Percentiles rank a stretch among this genome's conserved stretches.
Conservation (phyloP, 2,329 filamentous ascomycete species). For the Fusarium sp. region DNA sequence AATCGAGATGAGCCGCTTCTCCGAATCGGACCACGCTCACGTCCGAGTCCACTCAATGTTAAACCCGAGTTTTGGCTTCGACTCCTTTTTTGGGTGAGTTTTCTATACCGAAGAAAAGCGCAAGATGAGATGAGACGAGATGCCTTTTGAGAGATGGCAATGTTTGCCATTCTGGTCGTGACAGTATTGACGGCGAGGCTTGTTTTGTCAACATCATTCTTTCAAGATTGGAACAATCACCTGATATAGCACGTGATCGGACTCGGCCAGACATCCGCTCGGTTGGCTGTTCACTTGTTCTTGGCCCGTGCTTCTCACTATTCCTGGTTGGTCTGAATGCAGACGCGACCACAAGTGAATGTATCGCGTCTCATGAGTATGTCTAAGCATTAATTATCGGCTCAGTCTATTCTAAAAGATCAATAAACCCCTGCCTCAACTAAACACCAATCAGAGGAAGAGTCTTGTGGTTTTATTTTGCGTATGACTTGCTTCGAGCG, state of each 20-base stretch:
- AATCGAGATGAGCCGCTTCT: constrained; percentile 15
- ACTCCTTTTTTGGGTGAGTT: not conserved
- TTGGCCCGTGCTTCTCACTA: constrained; percentile 16
- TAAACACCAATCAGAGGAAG: constrained; percentile 3
- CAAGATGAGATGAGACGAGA: not conserved
- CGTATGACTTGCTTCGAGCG: constrained; percentile 11
- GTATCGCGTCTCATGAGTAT: constrained; percentile 25
- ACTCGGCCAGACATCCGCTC: rapidly evolving
- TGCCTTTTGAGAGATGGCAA: not conserved
- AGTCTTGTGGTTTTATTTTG: not conserved
- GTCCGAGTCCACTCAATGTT: constrained; percentile 32
- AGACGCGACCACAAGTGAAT: constrained; percentile 28
- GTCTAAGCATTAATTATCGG: constrained; percentile 15
- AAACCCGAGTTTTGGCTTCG: constrained; percentile 26
- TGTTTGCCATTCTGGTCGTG: not conserved
- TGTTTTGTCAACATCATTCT: not conserved
- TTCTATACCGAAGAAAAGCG: constrained; percentile 7
- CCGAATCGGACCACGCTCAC: constrained; percentile 23
- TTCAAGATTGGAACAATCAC: not conserved
- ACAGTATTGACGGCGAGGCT: not conserved
- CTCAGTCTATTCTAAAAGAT: constrained; percentile 1
- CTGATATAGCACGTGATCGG: constrained; percentile 12
- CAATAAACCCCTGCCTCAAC: constrained; percentile 1
- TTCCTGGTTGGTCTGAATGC: constrained; percentile 1
- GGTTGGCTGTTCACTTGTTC: too few species aligned